Evolutionary conservation across 139 green algal species (phyloP).

Genomic region (Pleodorina starrii): DNA sequence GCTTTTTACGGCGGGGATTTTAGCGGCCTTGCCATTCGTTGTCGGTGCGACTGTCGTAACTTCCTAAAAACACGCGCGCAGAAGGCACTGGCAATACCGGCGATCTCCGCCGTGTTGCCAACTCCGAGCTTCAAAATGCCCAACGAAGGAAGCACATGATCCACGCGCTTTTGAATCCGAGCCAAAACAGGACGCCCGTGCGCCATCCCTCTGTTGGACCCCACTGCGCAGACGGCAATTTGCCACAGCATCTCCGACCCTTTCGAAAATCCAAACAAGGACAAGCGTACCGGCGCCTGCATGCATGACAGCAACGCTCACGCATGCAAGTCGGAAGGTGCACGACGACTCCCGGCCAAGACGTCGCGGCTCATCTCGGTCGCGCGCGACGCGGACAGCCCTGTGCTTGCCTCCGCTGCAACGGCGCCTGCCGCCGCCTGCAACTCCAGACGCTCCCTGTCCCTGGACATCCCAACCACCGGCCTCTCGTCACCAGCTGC

Average conservation of each 20-base stretch:
- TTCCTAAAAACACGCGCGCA: no score
- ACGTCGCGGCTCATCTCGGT: neutral
- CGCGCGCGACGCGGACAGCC: neutral
- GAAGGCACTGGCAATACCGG: no score
- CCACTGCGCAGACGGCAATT: neutral
- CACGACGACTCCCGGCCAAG: neutral
- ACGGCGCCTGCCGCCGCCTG: neutral
- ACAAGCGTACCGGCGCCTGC: neutral
- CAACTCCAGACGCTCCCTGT: neutral
- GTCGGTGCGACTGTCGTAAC: no score
- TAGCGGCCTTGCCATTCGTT: no score
- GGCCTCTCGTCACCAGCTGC: neutral
- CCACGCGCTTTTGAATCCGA: no score
- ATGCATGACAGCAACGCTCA: neutral
- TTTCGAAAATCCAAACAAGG: neutral
- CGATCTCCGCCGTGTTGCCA: no score
- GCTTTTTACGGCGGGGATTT: no score
- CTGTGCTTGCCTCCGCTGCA: neutral
- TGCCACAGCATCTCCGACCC: slow-evolving; percentile 19
- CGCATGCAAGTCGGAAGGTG: no score
- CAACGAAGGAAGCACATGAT: no score
- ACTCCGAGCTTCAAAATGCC: no score
- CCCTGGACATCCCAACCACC: neutral
- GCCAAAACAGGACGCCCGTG: no score
- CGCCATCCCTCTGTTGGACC: no score